phyloP scores from a whole-genome alignment of 1,139 yeast genomes.

The Hansenula sp. region DNA sequence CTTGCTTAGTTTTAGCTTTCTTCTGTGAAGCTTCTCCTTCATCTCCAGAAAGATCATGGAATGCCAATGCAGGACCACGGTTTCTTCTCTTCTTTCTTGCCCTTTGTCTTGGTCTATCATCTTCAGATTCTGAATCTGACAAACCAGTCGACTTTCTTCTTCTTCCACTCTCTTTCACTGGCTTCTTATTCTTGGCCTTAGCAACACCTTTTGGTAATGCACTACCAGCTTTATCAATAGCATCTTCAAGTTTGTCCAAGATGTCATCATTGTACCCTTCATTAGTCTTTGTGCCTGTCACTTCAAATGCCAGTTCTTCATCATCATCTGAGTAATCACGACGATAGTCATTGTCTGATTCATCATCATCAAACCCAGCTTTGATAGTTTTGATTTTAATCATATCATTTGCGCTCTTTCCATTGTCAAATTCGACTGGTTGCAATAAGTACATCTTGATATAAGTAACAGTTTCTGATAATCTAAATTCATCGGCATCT shows the following conservation, averaged over 20 bases:
- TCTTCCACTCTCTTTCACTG: constrained; percentile 2
- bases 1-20: background rate
- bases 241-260: constrained; percentile 16
- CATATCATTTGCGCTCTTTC: constrained; percentile 20
- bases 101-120: constrained; percentile 1
- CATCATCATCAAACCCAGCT: constrained; percentile 11
- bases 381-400: constrained; percentile 9
- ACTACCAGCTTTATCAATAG: constrained; percentile 8
- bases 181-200: constrained; percentile 9
- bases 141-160: background rate
- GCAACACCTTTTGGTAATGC: constrained; percentile 11
- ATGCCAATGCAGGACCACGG: constrained; percentile 4
- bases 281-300: constrained; percentile 10
- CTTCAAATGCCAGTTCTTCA: constrained; percentile 16
- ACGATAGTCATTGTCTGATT: constrained; percentile 8
- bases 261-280: constrained; percentile 23
- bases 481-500: constrained; percentile 15
- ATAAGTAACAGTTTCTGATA: constrained; percentile 22
- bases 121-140: constrained; percentile 2
- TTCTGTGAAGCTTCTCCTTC: constrained; percentile 5
- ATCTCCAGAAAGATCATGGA: constrained; percentile 15
- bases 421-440: constrained; percentile 22
- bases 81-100: constrained; percentile 4
- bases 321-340: constrained; percentile 15
- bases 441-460: constrained; percentile 29